These are phyloP conservation scores for Pleurozium schreberi DNA, from an alignment of 225 moss, liverwort and hornwort genomes.

Conservation along the genomic window DNA sequence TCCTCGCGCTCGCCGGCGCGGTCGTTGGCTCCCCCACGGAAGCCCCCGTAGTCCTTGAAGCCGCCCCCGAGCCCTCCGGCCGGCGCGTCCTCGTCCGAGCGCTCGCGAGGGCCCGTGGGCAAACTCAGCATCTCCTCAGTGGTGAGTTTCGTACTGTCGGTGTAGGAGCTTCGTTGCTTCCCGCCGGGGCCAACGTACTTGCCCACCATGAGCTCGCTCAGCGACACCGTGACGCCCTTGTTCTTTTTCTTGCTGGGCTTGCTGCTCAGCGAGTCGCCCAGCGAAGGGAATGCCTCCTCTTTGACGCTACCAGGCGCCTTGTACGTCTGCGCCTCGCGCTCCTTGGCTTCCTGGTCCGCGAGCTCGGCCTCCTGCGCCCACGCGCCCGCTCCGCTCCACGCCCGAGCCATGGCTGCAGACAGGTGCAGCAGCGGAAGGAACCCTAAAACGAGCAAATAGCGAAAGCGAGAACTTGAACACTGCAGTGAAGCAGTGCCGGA, in stretches of 20 bases:
- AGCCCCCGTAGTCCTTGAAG: conserved; percentile 65
- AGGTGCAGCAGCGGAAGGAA: not conserved
- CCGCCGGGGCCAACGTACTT: conserved; percentile 79
- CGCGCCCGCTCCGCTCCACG: conserved; percentile 81
- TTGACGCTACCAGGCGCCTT: conserved; percentile 31
- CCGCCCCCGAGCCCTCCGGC: conserved; percentile 37
- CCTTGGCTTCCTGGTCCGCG: conserved; percentile 84
- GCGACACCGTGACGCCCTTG: conserved; percentile 40
- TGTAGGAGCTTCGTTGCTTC: conserved; percentile 46
- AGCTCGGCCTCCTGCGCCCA: conserved; percentile 97
- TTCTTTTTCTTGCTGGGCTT: conserved; percentile 80
- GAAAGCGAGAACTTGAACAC: not conserved
- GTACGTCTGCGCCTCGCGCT: conserved; percentile 33
- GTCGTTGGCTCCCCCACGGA: conserved; percentile 56
- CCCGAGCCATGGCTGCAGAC: conserved; percentile 49
- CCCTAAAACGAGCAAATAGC: not conserved
- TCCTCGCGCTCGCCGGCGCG: conserved; percentile 39
- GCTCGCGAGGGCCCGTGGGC: conserved; percentile 74
- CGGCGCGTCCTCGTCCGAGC: conserved; percentile 52
- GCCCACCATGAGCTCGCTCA: conserved; percentile 67
- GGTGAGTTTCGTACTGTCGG: conserved; percentile 47
- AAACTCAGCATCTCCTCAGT: conserved; percentile 56
- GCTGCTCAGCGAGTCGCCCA: conserved; percentile 47
- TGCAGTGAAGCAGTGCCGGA: not conserved
- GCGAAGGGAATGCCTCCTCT: conserved; percentile 64